Conservation (phyloP, 352 stramenopile species). For the Globisporangium cylindrosporum region DNA sequence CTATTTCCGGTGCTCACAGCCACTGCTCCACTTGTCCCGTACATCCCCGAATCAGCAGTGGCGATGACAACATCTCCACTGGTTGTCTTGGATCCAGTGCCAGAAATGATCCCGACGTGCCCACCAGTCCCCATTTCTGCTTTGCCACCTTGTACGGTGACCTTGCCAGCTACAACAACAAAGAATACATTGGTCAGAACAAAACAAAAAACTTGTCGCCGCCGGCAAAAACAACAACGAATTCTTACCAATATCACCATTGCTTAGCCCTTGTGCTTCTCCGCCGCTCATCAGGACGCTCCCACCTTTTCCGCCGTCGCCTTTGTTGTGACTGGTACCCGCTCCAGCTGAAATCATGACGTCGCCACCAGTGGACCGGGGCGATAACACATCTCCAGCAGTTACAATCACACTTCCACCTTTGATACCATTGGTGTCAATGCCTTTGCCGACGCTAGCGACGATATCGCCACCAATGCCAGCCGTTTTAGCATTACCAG, state of each 20-base stretch:
- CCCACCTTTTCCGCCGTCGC: constrained; percentile 55
- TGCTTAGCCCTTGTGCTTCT: constrained; percentile 39
- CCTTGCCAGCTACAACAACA: constrained; percentile 24
- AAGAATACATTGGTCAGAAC: constrained; percentile 11
- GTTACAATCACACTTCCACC: constrained; percentile 80
- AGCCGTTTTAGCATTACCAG: constrained; percentile 68
- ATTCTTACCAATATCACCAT: constrained; percentile 43
- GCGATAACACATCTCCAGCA: constrained; percentile 51
- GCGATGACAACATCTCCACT: constrained; percentile 62
- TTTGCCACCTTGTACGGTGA: constrained; percentile 45
- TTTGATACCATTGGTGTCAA: constrained; percentile 58
- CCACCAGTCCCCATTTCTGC: constrained; percentile 50
- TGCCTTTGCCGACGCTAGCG: constrained; percentile 77
- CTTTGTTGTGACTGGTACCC: constrained; percentile 38
- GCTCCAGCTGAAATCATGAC: constrained; percentile 48
- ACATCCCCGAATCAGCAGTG: constrained; percentile 60
- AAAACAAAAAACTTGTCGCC: background rate
- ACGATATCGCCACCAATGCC: constrained; percentile 69
- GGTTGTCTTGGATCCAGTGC: constrained; percentile 33
- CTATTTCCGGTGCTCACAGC: constrained; percentile 53
- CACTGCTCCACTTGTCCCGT: constrained; percentile 73
- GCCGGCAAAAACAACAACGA: background rate
- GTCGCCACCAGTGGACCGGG: constrained; percentile 44
- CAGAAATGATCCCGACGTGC: constrained; percentile 41
- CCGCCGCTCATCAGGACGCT: constrained; percentile 54